Evolutionary conservation across 2,329 filamentous ascomycete genomes (phyloP), one percentile per base, ranked within the genome.

Genomic region (Annulohypoxylon truncatum): DNA sequence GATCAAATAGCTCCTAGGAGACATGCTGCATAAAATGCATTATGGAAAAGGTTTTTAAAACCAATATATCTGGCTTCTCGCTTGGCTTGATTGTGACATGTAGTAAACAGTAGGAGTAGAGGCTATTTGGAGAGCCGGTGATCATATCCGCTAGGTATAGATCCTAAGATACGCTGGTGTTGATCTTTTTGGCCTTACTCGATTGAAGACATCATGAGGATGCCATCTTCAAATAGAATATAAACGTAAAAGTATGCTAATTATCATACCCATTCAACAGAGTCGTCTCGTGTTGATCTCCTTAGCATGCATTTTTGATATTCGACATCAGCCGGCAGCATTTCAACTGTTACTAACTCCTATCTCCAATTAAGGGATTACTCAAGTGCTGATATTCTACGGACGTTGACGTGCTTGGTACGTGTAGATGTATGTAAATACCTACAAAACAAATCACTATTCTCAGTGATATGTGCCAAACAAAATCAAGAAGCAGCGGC

Each of bases 401-500:
- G n/a, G n/a, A n/a, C n/a, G n/a, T n/a, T n/a, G n/a, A n/a, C n/a
- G n/a, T n/a, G n/a, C n/a, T n/a, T n/a, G n/a, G n/a, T n/a, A n/a
- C n/a, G n/a, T n/a, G n/a, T n/a, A n/a, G n/a, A n/a, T n/a, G n/a
- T 13, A 15, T 20, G 9, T 4, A 22, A 28, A 20, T 40, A 15
- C 20, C 12, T 26, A 52, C 13, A 52, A 1, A n/a, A 40, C 15
- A 5, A 50, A 18, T 20, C 15, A 18, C 10, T 8, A 31, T 1
- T 13, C 38, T 4, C 12, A 26, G 22, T 28, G 13, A 24, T 8
- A 6, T 40, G 2, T 3, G 15, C 18, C 10, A 53, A 22, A n/a
- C 8, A 4, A 31, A 3, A 47, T 69, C 28, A 70, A 22, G 60
- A 70, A 12, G 59, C 50, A 38, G 59, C 57, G 46, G 61, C 47